Conservation (phyloP, 2,329 filamentous ascomycete species). For the Chaetothyriales sp. region DNA sequence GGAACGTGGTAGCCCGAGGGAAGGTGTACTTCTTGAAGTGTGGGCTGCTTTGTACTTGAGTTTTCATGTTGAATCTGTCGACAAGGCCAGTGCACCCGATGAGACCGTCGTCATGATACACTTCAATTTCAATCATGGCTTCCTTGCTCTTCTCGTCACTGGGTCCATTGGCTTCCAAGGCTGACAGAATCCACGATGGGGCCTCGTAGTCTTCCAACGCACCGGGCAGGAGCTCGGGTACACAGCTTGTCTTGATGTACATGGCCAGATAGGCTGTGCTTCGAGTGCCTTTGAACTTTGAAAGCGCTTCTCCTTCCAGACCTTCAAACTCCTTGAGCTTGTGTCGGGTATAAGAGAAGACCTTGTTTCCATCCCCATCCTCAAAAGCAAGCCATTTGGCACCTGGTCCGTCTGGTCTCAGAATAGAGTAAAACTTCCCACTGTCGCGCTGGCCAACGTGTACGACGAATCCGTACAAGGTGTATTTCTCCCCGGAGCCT, state of each 20-base stretch:
- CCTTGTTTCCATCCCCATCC: constrained; percentile 39
- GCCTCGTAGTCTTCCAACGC: constrained; percentile 34
- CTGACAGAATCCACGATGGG: constrained; percentile 23
- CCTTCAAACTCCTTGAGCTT: constrained; percentile 39
- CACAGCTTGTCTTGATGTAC: constrained; percentile 39
- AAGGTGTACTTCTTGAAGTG: constrained; percentile 2
- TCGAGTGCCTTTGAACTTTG: constrained; percentile 24
- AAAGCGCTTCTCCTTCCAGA: constrained; percentile 24
- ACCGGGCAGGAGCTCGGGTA: constrained; percentile 27
- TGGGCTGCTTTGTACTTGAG: constrained; percentile 7
- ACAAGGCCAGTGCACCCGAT: constrained; percentile 25
- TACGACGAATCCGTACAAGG: constrained; percentile 45
- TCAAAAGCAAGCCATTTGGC: constrained; percentile 46
- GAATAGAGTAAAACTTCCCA: constrained; percentile 43
- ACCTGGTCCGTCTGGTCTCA: constrained; percentile 41
- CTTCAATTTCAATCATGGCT: constrained; percentile 24
- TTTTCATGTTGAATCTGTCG: constrained; percentile 27
- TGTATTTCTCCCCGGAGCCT: constrained; percentile 31
- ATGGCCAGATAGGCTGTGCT: constrained; percentile 38
- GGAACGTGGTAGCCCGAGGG: constrained; percentile 5
- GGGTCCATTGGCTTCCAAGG: constrained; percentile 9
- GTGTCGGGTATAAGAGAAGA: constrained; percentile 41
- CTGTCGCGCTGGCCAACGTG: constrained; percentile 45
- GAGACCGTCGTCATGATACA: constrained; percentile 25
- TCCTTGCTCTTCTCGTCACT: constrained; percentile 7